phyloP scores from a whole-genome alignment of 108 stramenopile genomes.

The Epipyxis sp. region DNA sequence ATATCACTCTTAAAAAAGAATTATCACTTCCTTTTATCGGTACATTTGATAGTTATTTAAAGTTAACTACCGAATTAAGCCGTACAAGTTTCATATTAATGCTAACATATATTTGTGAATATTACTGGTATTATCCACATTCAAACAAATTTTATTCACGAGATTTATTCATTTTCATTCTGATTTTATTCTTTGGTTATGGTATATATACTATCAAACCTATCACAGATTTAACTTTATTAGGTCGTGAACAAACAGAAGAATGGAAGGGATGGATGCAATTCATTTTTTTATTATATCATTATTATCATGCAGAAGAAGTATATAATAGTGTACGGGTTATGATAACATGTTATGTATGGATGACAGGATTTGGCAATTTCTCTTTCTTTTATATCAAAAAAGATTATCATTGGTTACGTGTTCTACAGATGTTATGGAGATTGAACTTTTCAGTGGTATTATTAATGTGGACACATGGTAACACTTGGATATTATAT shows the following conservation, averaged over 20 bases:
- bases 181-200: conserved; percentile 32
- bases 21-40: conserved; percentile 19
- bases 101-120: conserved; percentile 29
- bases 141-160: conserved; percentile 24
- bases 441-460: conserved; percentile 90
- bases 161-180: conserved; percentile 26
- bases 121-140: conserved; percentile 21
- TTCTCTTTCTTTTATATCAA: conserved; percentile 88
- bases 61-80: background rate
- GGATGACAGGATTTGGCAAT: conserved; percentile 98
- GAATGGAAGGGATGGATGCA: conserved; percentile 99
- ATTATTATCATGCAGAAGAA: conserved; percentile 90
- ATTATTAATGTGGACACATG: conserved; percentile 80
- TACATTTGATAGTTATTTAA: background rate
- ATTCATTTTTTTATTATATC: conserved; percentile 92
- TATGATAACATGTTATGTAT: conserved; percentile 96
- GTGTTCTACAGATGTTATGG: conserved; percentile 94
- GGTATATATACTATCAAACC: conserved; percentile 23
- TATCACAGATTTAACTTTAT: background rate
- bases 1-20: too few relatives aligned
- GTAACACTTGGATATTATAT: conserved; percentile 93
- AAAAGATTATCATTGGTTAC: conserved; percentile 77
- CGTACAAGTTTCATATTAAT: background rate
- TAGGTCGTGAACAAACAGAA: conserved; percentile 84
- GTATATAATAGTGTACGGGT: conserved; percentile 91